phyloP scores from a whole-genome alignment of 75 land plant genomes.

The Isoetes taiwanensis region DNA sequence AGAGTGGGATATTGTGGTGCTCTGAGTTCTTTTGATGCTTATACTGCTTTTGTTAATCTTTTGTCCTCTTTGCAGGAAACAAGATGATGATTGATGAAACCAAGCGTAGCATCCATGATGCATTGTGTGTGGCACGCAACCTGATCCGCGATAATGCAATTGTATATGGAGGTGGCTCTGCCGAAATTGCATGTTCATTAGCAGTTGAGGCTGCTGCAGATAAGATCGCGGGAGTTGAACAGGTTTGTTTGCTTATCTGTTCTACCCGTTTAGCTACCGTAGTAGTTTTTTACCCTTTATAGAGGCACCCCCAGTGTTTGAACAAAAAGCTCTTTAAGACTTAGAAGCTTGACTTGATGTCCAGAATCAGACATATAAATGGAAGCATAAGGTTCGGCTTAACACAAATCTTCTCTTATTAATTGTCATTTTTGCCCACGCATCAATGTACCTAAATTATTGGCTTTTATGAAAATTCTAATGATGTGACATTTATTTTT shows the following conservation, averaged over 20 bases:
- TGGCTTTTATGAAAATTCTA: neutral
- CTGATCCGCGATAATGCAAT: conserved; percentile 91
- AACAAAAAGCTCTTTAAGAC: too few relatives aligned
- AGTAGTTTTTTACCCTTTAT: too few relatives aligned
- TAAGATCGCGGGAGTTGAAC: conserved; percentile 88
- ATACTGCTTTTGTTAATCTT: too few relatives aligned
- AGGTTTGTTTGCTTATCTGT: conserved; percentile 43
- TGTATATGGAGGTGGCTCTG: conserved; percentile 96
- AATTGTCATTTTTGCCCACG: neutral
- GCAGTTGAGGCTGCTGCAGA: conserved; percentile 99
- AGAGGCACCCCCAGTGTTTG: too few relatives aligned
- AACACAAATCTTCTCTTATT: neutral
- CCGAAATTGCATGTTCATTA: conserved; percentile 83
- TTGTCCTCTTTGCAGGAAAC: conserved; percentile 64
- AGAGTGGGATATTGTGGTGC: too few relatives aligned
- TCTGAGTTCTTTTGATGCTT: too few relatives aligned
- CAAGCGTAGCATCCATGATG: conserved; percentile 94
- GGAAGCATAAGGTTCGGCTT: too few relatives aligned
- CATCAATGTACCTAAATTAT: neutral
- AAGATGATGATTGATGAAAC: conserved; percentile 99
- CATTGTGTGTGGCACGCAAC: conserved; percentile 93
- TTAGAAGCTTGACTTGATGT: too few relatives aligned
- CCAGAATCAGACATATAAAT: too few relatives aligned
- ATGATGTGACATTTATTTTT: conserved; percentile 2
- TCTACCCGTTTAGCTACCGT: too few relatives aligned